Evolutionary conservation across 202 grass and related monocot genomes (phyloP), one percentile per base, ranked within the genome.

Genomic region (Digitaria exilis): DNA sequence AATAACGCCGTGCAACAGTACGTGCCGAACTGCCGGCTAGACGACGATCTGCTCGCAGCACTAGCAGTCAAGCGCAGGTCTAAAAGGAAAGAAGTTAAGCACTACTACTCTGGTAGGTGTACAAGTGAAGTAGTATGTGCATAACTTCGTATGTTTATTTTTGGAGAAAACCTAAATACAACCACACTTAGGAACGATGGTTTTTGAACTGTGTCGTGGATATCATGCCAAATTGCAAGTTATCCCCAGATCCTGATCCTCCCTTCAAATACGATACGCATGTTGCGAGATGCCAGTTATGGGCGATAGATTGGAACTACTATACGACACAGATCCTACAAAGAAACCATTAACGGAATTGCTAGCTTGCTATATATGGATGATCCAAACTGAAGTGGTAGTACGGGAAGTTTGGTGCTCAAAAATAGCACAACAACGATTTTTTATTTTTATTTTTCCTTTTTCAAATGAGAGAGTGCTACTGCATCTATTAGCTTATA

Each of bases 301-400:
- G 73, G 73, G 41, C 10, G 37, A 19, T 12, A 73, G 29, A n/a
- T 73, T 73, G 35, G 22, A 60, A 21, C 73, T 43, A 13, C 0
- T 0, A 41, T 43, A 13, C 0, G 0, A 41, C 54, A 41, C 54
- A 43, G 51, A 76, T 76, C 54, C 54, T 42, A 76, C 35, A 13
- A 26, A 29, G 73, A 76, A 76, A 76, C 55, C 22, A 35, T 24
- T 76, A 76, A 76, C 35, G 55, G 73, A 30, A 76, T 37, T 44
- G n/a, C 37, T 46, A 15, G 7, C 22, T 21, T 31, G 16, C 75
- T 77, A 77, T 45, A 21, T 77, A 1, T 45, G 56, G 24, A 45
- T 31, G 7, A 43, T 12, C 35, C 3, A 24, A 71, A 11, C 56
- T 29, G 2, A 35, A 34, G n/a, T 22, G 49, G 71, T 7, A 75